Conservation (phyloP, 352 stramenopile species). For the Chloridella minuta region DNA sequence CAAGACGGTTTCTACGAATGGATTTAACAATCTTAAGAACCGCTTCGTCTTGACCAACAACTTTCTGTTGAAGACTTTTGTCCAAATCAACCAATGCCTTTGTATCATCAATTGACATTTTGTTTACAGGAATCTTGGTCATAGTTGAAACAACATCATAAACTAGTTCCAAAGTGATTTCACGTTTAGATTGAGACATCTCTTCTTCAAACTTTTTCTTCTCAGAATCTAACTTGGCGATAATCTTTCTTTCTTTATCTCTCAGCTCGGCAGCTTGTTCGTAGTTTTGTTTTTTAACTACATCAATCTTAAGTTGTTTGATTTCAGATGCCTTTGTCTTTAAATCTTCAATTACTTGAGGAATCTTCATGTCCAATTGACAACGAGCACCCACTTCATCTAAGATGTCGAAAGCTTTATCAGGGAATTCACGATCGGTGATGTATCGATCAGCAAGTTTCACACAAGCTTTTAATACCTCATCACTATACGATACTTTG, state of each 20-base stretch:
- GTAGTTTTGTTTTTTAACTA: too few species aligned
- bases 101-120: constrained; percentile 63
- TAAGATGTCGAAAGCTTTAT: constrained; percentile 69
- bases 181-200: too few species aligned
- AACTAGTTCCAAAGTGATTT: constrained; percentile 15
- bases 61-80: constrained; percentile 44
- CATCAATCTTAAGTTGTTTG: too few species aligned
- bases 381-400: constrained; percentile 58
- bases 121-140: constrained; percentile 61
- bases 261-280: too few species aligned
- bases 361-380: too few species aligned
- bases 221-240: too few species aligned
- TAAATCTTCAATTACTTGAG: too few species aligned
- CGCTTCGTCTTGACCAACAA: constrained; percentile 54
- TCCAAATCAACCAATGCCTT: constrained; percentile 64
- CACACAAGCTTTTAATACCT: constrained; percentile 27
- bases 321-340: too few species aligned
- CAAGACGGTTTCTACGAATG: constrained; percentile 51
- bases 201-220: too few species aligned
- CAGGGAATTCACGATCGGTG: constrained; percentile 48
- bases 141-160: constrained; percentile 31
- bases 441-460: constrained; percentile 46
- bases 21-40: constrained; percentile 55
- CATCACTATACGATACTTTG: constrained; percentile 29
- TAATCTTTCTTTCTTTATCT: too few species aligned